These are phyloP conservation scores for Marchantia polymorpha DNA, from an alignment of 225 moss, liverwort and hornwort genomes.

Conservation along the genomic window DNA sequence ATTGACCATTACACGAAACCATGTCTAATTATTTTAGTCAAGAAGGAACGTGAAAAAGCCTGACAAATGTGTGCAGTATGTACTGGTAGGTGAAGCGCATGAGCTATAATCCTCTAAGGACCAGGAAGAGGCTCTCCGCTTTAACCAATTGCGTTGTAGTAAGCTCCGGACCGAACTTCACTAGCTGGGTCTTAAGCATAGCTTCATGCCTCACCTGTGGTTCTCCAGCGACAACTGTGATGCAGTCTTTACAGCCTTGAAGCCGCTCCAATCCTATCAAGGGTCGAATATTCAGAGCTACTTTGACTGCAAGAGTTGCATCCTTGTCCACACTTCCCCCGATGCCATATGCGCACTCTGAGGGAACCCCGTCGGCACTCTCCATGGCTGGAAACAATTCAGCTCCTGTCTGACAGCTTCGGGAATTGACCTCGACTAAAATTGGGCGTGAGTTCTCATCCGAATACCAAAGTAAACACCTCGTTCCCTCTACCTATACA, in stretches of 20 bases:
- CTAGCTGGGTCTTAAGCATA: background rate
- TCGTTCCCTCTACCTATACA: conserved; percentile 4
- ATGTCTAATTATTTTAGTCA: too few species aligned
- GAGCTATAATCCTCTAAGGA: background rate
- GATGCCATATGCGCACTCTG: conserved; percentile 18
- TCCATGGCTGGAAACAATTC: conserved; percentile 29
- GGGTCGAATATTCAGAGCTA: conserved; percentile 76
- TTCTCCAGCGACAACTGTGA: conserved; percentile 67
- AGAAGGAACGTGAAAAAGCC: background rate
- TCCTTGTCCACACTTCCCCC: conserved; percentile 49
- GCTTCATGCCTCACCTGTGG: conserved; percentile 58
- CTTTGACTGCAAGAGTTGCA: conserved; percentile 78
- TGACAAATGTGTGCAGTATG: background rate
- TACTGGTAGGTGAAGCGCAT: background rate
- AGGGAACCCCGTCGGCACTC: conserved; percentile 28
- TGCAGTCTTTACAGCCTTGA: conserved; percentile 90
- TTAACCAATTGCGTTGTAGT: background rate
- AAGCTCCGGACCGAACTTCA: background rate
- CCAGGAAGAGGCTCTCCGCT: background rate
- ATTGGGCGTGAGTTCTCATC: conserved; percentile 4
- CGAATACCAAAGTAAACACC: background rate
- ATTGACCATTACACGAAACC: too few species aligned
- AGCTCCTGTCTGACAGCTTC: background rate
- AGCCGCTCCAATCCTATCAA: conserved; percentile 82
- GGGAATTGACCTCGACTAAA: background rate